phyloP scores from a whole-genome alignment of 352 stramenopile species.

The Pythium guiyangense region DNA sequence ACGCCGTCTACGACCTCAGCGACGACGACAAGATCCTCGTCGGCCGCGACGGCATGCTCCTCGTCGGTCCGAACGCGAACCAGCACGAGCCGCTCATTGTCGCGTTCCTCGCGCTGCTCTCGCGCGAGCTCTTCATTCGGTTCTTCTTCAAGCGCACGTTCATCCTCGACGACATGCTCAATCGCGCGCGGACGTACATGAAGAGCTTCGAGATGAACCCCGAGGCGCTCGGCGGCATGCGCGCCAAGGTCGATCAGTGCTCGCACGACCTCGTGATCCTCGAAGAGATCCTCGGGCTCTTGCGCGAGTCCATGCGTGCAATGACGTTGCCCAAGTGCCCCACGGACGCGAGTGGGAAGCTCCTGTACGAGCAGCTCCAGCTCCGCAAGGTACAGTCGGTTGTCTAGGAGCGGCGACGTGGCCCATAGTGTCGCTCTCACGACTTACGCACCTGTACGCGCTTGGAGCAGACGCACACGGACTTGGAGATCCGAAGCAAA shows the following conservation, averaged over 20 bases:
- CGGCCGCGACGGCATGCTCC: conserved; percentile 90
- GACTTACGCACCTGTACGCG: not conserved
- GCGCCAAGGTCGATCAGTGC: conserved; percentile 88
- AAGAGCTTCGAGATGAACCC: conserved; percentile 91
- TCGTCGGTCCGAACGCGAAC: conserved; percentile 90
- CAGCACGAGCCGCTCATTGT: conserved; percentile 92
- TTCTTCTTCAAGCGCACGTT: conserved; percentile 95
- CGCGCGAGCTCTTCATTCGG: conserved; percentile 91
- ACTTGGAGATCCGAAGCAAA: conserved; percentile 89
- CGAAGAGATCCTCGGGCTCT: conserved; percentile 95
- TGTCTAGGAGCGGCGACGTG: conserved; percentile 7
- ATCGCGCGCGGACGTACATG: conserved; percentile 90
- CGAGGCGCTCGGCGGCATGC: conserved; percentile 85
- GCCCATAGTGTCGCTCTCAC: not conserved
- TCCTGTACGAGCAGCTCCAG: conserved; percentile 93
- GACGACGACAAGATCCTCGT: conserved; percentile 95
- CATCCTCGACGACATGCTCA: conserved; percentile 95
- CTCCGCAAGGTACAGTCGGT: conserved; percentile 46
- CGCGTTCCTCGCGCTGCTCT: conserved; percentile 91
- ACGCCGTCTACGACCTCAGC: conserved; percentile 94
- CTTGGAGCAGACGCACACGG: conserved; percentile 40
- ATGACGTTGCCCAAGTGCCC: conserved; percentile 90
- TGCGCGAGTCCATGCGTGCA: conserved; percentile 91
- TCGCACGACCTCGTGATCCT: conserved; percentile 94
- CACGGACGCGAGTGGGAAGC: conserved; percentile 77